Evolutionary conservation across 495 filamentous ascomycete genomes (phyloP), one percentile per base, ranked within the genome.

Genomic region (Chaetomium fimeti): DNA sequence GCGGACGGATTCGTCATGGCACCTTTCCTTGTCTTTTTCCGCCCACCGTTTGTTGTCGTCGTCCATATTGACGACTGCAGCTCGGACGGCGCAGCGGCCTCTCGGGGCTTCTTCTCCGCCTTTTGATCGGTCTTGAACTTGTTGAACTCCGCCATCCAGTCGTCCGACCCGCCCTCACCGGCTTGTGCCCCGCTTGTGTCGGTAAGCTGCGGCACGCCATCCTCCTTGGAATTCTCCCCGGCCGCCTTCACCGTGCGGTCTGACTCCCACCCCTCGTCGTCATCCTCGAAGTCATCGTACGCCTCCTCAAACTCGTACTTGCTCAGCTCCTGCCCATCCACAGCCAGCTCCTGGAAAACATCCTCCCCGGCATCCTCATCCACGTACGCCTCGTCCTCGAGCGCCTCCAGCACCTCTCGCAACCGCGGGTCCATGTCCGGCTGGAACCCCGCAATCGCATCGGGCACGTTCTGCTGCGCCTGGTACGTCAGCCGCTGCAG

Each of bases 341-440:
- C 82, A 0, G 91, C 88, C 62, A 99, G 75, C 70, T 92, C 81
- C 24, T 83, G 85, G 71, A 98, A 97, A 27, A 97, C 72, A 47
- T 91, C 88, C 12, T 92, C 90, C 29, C 62, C 66, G 85, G 80
- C 65, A 13, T 90, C 89, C 20, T 94, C 91, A 63, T 98, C 94
- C 0, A 99, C 93, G 75, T 91, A 99, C 8, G 89, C 93, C 42
- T 98, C 94, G 66, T 99, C 95, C 68, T 99, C 94, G 36, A 99
- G 79, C 2, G 95, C 95, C 75, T 97, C 93, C 61, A 99, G 75
- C 3, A 91, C 92, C 76, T 99, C 95, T 24, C 95, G 84, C 65
- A 99, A 74, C 24, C 95, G 82, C 5, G 92, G 93, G 76, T 99
- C 95, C 95, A 99, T 99, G 72, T 98, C 92, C 3, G 95, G 95